Percentiles rank a stretch among this genome's conserved stretches.
Conservation (phyloP, 2,329 filamentous ascomycete species). For the Alternaria triticimaculans region DNA sequence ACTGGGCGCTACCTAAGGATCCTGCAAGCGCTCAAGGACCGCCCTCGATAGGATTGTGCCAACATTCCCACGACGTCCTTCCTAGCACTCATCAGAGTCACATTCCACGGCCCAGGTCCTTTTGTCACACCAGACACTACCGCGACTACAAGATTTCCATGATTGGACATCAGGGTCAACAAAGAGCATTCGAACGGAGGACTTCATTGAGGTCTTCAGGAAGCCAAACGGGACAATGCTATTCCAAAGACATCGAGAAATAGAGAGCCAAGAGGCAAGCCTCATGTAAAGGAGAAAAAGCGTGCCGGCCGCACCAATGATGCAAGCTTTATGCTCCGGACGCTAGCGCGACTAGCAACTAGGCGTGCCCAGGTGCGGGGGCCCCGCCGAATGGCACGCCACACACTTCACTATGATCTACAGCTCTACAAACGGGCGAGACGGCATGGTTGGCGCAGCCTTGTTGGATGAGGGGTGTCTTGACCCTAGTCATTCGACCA, state of each 20-base stretch:
- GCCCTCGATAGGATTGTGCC: not conserved
- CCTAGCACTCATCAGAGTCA: not conserved
- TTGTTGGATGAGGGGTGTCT: conserved; percentile 3
- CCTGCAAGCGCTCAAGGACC: not conserved
- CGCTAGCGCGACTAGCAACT: not conserved
- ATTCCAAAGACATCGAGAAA: not conserved
- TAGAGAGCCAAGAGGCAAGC: not conserved
- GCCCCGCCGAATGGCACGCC: conserved; percentile 9
- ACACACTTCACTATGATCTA: conserved; percentile 7
- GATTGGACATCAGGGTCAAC: not conserved
- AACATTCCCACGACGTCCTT: not conserved
- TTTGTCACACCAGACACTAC: not conserved
- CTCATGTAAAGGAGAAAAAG: not conserved
- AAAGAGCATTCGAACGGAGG: not conserved
- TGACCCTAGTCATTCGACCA: not conserved
- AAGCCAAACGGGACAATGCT: not conserved
- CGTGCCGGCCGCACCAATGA: not conserved
- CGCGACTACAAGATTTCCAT: not conserved
- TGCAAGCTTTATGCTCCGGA: not conserved
- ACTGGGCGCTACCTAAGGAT: not conserved
- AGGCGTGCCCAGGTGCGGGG: conserved; percentile 10
- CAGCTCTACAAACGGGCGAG: conserved; percentile 4
- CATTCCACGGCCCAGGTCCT: not conserved
- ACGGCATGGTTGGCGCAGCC: not conserved
- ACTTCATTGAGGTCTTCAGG: not conserved